These are phyloP conservation scores for Vitellaria paradoxa DNA, from an alignment of 179 eudicot genomes.

Conservation along the genomic window DNA sequence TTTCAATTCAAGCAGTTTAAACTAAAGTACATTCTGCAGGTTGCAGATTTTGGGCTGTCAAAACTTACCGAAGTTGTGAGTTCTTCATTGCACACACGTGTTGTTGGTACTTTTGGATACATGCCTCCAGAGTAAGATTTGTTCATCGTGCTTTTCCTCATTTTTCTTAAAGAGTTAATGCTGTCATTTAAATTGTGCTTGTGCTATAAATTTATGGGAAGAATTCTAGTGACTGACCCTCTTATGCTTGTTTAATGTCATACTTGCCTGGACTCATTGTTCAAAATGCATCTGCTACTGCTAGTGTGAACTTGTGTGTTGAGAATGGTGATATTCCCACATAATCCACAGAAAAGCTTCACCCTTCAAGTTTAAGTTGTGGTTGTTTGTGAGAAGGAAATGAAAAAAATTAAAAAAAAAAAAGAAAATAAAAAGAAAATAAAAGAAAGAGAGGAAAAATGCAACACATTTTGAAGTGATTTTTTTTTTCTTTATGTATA, in stretches of 20 bases:
- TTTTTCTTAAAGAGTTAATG: not conserved
- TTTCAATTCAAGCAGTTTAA: not conserved
- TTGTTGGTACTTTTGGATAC: constrained; percentile 54
- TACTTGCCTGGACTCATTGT: not conserved
- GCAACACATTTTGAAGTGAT: not conserved
- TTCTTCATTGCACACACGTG: constrained; percentile 37
- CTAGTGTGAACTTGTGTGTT: not conserved
- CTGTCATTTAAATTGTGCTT: not conserved
- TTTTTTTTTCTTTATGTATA: not conserved
- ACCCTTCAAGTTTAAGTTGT: not conserved
- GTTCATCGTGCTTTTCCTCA: not conserved
- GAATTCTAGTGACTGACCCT: not conserved
- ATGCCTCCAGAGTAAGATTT: constrained; percentile 51
- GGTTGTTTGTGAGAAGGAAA: not conserved
- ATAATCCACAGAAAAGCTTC: not conserved
- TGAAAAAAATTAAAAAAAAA: no score
- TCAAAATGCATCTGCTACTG: not conserved
- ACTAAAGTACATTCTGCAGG: constrained; percentile 12
- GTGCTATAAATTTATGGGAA: not conserved
- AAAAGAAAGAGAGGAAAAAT: not conserved
- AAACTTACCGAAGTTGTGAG: constrained; percentile 48
- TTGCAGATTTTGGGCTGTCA: constrained; percentile 64
- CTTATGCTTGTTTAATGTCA: not conserved
- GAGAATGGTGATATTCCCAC: not conserved
- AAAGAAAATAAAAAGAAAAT: no score